Evolutionary conservation across 139 green algal genomes (phyloP), one percentile per base, ranked within the genome.

Genomic region (Deuterostichococcus epilithicus): DNA sequence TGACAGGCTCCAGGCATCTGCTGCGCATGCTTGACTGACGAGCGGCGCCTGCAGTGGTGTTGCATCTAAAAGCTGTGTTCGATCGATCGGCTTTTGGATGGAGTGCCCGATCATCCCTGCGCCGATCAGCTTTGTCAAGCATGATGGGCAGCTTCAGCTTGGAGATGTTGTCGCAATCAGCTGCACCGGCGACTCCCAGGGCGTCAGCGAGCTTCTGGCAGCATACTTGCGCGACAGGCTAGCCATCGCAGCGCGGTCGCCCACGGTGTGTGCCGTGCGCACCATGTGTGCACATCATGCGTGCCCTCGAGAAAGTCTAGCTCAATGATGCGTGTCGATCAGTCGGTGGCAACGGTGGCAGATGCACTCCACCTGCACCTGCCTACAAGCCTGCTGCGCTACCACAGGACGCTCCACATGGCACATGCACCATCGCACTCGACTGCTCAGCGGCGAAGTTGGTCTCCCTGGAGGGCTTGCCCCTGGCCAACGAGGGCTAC

Each of bases 401-500:
- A 63, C 13, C 28, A 20, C 52, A 63, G 52, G 52, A 63, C 20
- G 18, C 18, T 20, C 52, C 10, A 63, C 6, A 4, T 22, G 63
- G 25, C 25, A 6, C 25, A 23, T 6, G 28, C 28, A 69, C 28
- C 5, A 37, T 69, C 63, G n/a, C 32, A 69, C 63, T 69, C 28
- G 63, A 37, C 25, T 69, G n/a, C n/a, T 37, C n/a, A 38, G 4
- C 63, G 30, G 63, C n/a, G 3, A 37, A 37, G n/a, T 23, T 68
- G 39, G 2, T 42, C n/a, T 72, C 74, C 2, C 36, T 84, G 23
- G 65, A 39, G 42, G 68, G 26, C 38, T 70, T 81, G 38, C 66
- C 38, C 1, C 73, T 79, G 37, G 28, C 36, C 18, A 36, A 86
- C 25, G 86, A 91, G 47, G 86, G 44, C 26, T 92, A 90, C 68